phyloP scores from a whole-genome alignment of 345 rosid genomes.

The Bruguiera sexangula region DNA sequence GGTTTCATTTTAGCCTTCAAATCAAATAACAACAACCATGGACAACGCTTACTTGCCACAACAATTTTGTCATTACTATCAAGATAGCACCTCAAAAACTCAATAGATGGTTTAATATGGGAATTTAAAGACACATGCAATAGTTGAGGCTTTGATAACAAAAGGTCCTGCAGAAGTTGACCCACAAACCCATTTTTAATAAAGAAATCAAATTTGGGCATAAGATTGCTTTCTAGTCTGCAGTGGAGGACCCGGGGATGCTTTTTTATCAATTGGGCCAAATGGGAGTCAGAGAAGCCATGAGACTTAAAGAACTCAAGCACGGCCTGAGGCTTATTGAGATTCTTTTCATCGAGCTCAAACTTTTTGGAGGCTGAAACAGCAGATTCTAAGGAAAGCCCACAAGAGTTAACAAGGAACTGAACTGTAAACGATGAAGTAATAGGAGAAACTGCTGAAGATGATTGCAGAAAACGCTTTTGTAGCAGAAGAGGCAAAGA shows the following conservation, averaged over 20 bases:
- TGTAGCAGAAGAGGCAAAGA: background rate
- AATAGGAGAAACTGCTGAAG: background rate
- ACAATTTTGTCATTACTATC: slow-evolving; percentile 9
- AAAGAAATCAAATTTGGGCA: slow-evolving; percentile 23
- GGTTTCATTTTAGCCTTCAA: slow-evolving; percentile 11
- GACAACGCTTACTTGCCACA: slow-evolving; percentile 16
- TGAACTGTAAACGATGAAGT: slow-evolving; percentile 9
- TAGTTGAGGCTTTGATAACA: slow-evolving; percentile 15
- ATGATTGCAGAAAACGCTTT: background rate
- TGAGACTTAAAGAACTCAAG: slow-evolving; percentile 12
- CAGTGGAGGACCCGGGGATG: slow-evolving; percentile 1
- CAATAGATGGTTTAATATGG: slow-evolving; percentile 16
- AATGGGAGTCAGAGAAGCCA: slow-evolving; percentile 16
- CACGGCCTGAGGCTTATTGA: slow-evolving; percentile 3
- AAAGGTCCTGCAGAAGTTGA: slow-evolving; percentile 13
- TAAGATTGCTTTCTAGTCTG: slow-evolving; percentile 6
- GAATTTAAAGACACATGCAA: slow-evolving; percentile 10
- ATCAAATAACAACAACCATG: slow-evolving; percentile 11
- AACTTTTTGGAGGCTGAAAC: slow-evolving; percentile 14
- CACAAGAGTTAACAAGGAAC: slow-evolving; percentile 20
- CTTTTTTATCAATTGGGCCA: slow-evolving; percentile 16
- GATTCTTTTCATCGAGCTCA: slow-evolving; percentile 9
- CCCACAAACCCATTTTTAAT: slow-evolving; percentile 14
- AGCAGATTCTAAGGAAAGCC: slow-evolving; percentile 21
- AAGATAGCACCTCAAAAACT: slow-evolving; percentile 11